Conservation (phyloP, 2,329 filamentous ascomycete species). For the Hypoxylon sp. region DNA sequence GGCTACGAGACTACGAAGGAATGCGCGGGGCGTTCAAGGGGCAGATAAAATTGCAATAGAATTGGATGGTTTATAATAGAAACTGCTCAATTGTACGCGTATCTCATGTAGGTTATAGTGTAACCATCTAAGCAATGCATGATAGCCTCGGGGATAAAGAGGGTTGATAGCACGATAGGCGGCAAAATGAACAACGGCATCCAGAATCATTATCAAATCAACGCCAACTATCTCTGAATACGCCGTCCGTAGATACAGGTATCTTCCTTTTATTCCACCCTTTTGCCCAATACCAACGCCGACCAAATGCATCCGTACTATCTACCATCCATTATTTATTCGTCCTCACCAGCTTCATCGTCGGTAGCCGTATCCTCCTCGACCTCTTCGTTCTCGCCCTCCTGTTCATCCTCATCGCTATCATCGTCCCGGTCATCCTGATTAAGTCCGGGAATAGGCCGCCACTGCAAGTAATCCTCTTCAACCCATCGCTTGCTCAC, state of each 20-base stretch:
- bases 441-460: slow-evolving; percentile 77
- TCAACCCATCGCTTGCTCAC: slow-evolving; percentile 90
- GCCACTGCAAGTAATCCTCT: slow-evolving; percentile 86
- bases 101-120: slow-evolving; percentile 1
- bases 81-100: slow-evolving; percentile 1
- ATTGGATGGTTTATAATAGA: slow-evolving; percentile 8
- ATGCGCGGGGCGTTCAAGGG: neutral
- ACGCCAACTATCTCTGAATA: slow-evolving; percentile 12
- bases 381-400: slow-evolving; percentile 61
- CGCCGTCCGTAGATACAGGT: slow-evolving; percentile 43
- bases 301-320: slow-evolving; percentile 44
- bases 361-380: slow-evolving; percentile 69
- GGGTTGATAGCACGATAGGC: neutral
- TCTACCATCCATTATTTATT: slow-evolving; percentile 49
- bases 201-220: slow-evolving; percentile 27
- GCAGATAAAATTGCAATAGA: neutral
- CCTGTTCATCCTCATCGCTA: slow-evolving; percentile 62
- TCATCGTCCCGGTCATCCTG: slow-evolving; percentile 66
- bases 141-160: slow-evolving; percentile 9
- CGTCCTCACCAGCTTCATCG: slow-evolving; percentile 61
- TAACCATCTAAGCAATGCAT: neutral
- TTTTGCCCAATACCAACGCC: slow-evolving; percentile 41
- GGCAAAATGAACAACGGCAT: neutral
- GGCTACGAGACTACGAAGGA: slow-evolving; percentile 3
- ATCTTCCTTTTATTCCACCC: slow-evolving; percentile 43